Evolutionary conservation across 164 flowering plant species (phyloP).

Genomic region (Stephania japonica): DNA sequence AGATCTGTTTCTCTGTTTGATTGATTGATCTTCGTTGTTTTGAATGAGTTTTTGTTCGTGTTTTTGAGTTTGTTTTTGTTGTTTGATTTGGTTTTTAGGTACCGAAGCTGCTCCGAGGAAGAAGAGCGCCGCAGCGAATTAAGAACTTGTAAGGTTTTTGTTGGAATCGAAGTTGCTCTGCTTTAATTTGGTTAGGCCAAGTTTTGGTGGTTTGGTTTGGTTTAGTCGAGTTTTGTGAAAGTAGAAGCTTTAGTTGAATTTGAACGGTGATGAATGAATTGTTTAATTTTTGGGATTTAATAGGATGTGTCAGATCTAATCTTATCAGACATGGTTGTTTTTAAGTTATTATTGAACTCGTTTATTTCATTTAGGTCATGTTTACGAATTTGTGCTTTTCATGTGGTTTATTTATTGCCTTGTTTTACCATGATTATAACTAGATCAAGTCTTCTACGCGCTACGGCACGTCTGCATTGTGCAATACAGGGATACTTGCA

Average conservation of each 20-base stretch:
- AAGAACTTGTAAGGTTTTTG: slow-evolving; percentile 12
- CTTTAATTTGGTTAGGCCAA: neutral
- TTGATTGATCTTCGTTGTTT: neutral
- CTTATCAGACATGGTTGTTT: neutral
- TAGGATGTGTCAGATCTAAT: neutral
- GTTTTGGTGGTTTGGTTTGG: slow-evolving; percentile 7
- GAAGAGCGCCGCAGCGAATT: slow-evolving; percentile 33
- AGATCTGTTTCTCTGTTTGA: neutral
- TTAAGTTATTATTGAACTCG: neutral
- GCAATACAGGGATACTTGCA: too few species aligned
- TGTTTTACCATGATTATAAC: too few species aligned
- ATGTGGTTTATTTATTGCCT: too few species aligned
- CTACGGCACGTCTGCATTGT: too few species aligned
- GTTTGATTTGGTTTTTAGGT: slow-evolving; percentile 23
- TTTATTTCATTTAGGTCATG: too few species aligned
- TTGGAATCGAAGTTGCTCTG: neutral
- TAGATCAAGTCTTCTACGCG: too few species aligned
- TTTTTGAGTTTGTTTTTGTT: neutral
- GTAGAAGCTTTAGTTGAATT: neutral
- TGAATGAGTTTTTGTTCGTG: neutral
- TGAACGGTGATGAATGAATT: neutral
- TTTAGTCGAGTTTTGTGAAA: neutral
- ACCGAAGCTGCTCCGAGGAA: slow-evolving; percentile 57
- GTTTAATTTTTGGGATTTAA: neutral
- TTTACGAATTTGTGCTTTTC: too few species aligned